A percentile compares a stretch with the other conserved stretches of the same genome.
Evolutionary conservation across 75 land plant genomes (phyloP).

Genomic region (Selaginella tamariscina): DNA sequence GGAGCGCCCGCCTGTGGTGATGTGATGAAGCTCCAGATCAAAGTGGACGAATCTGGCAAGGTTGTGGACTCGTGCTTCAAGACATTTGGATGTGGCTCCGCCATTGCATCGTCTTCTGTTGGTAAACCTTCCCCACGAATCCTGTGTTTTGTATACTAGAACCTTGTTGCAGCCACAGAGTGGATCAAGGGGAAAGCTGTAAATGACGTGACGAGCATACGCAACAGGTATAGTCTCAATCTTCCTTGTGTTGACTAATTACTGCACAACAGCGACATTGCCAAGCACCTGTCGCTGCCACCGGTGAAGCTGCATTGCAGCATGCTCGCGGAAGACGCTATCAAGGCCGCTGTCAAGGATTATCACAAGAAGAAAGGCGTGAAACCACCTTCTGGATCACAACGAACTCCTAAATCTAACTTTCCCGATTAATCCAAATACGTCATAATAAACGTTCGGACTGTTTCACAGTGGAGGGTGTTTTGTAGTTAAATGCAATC

Average conservation of each 20-base stretch:
- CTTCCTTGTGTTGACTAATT: too few species aligned
- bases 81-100: conserved; percentile 93
- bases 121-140: conserved; percentile 29
- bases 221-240: too few species aligned
- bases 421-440: too few species aligned
- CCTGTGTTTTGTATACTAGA: background rate
- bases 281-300: background rate
- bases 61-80: conserved; percentile 82
- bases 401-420: too few species aligned
- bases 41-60: conserved; percentile 62
- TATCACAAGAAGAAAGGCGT: background rate
- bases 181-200: conserved; percentile 73
- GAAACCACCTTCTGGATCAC: too few species aligned
- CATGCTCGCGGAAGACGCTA: background rate
- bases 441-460: too few species aligned
- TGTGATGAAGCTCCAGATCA: conserved; percentile 95
- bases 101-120: conserved; percentile 86
- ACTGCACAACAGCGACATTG: background rate
- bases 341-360: conserved; percentile 1
- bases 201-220: conserved; percentile 59
- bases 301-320: too few species aligned
- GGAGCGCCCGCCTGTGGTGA: conserved; percentile 96
- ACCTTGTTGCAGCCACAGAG: conserved; percentile 65
- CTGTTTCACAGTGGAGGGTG: too few species aligned
- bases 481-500: too few species aligned